These are phyloP conservation scores for Berberis thunbergii DNA, from an alignment of 164 flowering plant species.

Conservation along the genomic window DNA sequence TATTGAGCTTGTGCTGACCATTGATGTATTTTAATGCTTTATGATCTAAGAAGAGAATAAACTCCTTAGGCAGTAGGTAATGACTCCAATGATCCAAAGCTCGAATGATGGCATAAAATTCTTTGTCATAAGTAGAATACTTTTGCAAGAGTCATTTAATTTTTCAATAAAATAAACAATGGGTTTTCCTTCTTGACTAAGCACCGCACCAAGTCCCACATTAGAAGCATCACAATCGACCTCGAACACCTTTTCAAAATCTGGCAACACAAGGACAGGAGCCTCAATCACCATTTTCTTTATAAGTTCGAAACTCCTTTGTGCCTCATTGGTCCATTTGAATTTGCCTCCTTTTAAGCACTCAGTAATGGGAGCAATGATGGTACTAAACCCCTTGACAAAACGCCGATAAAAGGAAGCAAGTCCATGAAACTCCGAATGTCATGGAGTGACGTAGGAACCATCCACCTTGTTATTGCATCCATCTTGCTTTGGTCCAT, in stretches of 20 bases:
- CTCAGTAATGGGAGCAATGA: background rate
- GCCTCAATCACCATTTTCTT: too few relatives aligned
- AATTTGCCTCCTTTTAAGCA: background rate
- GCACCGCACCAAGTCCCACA: too few relatives aligned
- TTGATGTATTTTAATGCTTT: background rate
- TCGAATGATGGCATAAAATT: constrained; percentile 2
- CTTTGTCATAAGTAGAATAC: constrained; percentile 7
- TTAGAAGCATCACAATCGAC: background rate
- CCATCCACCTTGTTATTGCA: background rate
- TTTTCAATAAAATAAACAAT: constrained; percentile 1
- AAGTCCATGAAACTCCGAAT: background rate
- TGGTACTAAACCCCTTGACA: background rate
- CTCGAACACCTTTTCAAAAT: background rate
- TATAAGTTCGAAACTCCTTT: too few relatives aligned
- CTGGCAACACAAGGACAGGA: too few relatives aligned
- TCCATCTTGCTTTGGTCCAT: background rate
- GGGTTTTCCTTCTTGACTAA: background rate
- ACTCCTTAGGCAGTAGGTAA: background rate
- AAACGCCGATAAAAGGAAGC: background rate
- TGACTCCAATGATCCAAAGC: constrained; percentile 1
- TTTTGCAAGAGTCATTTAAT: background rate
- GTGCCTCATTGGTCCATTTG: background rate
- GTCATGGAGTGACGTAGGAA: background rate
- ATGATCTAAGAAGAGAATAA: background rate
- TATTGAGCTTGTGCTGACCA: background rate